Evolutionary conservation across 441 rosid genomes (phyloP).

Genomic region (Pelargonium citronellum): DNA sequence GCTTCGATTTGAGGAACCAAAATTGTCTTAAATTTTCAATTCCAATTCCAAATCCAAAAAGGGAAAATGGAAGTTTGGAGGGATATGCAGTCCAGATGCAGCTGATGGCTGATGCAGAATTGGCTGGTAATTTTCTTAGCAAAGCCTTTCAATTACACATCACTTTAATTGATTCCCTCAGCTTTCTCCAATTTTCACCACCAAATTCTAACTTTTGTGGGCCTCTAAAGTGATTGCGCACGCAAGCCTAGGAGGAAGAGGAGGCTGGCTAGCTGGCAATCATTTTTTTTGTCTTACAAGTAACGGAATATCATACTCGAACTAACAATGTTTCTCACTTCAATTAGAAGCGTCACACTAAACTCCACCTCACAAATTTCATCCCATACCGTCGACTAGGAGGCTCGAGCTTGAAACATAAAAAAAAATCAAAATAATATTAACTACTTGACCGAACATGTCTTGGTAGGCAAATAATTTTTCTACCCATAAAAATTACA

Average conservation of each 20-base stretch:
- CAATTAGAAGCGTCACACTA: too few species aligned
- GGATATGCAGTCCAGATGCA: constrained; percentile 29
- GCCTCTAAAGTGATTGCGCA: constrained; percentile 23
- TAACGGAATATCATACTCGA: too few species aligned
- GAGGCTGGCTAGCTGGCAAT: background rate
- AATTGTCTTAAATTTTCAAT: background rate
- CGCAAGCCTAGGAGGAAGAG: background rate
- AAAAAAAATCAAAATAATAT: too few species aligned
- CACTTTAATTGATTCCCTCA: constrained; percentile 30
- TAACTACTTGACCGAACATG: too few species aligned
- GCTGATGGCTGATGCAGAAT: background rate
- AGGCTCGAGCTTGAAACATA: too few species aligned
- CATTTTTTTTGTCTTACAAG: too few species aligned
- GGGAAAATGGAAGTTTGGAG: constrained; percentile 6
- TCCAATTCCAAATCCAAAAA: constrained; percentile 4
- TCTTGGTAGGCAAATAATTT: too few species aligned
- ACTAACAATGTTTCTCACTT: too few species aligned
- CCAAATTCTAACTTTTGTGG: constrained; percentile 26
- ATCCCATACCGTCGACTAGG: too few species aligned
- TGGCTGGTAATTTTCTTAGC: constrained; percentile 14
- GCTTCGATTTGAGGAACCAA: background rate
- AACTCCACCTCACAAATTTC: too few species aligned
- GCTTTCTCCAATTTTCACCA: constrained; percentile 25
- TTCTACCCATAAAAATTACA: too few species aligned
- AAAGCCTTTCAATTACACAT: constrained; percentile 14